Percentiles rank a stretch among this genome's conserved stretches.
phyloP scores from a whole-genome alignment of 345 rosid species.

The Pistacia vera region DNA sequence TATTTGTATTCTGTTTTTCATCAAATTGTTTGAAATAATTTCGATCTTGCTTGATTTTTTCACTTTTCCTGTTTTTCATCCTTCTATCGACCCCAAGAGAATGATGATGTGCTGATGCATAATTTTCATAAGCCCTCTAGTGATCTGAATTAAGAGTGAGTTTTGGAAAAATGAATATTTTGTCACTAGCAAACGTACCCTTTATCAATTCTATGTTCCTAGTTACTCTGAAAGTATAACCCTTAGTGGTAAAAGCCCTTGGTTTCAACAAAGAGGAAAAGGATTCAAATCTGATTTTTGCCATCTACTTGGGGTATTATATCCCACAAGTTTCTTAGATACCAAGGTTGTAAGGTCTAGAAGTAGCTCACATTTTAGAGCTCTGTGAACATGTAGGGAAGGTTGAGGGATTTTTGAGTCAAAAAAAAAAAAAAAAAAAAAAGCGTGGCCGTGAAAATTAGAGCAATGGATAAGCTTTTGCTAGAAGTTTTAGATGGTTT shows the following conservation, averaged over 20 bases:
- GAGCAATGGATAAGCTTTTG: neutral
- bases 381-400: too few relatives aligned
- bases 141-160: neutral
- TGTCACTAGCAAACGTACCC: neutral
- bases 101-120: neutral
- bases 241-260: too few relatives aligned
- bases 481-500: too few relatives aligned
- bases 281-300: too few relatives aligned
- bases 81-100: neutral
- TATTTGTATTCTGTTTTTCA: slow-evolving; percentile 7
- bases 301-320: too few relatives aligned
- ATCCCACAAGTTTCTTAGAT: too few relatives aligned
- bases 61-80: neutral
- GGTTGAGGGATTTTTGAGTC: too few relatives aligned
- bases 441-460: neutral
- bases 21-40: slow-evolving; percentile 4
- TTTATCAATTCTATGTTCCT: neutral
- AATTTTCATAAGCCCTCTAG: neutral
- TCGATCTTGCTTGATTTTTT: neutral
- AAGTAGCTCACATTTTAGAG: too few relatives aligned
- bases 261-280: too few relatives aligned
- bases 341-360: too few relatives aligned
- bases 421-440: too few relatives aligned
- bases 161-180: neutral
- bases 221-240: too few relatives aligned